Percentiles rank a stretch among this genome's conserved stretches.
Evolutionary conservation across 768 basidiomycete species (phyloP).

Genomic region (Kwoniella heveanensis): DNA sequence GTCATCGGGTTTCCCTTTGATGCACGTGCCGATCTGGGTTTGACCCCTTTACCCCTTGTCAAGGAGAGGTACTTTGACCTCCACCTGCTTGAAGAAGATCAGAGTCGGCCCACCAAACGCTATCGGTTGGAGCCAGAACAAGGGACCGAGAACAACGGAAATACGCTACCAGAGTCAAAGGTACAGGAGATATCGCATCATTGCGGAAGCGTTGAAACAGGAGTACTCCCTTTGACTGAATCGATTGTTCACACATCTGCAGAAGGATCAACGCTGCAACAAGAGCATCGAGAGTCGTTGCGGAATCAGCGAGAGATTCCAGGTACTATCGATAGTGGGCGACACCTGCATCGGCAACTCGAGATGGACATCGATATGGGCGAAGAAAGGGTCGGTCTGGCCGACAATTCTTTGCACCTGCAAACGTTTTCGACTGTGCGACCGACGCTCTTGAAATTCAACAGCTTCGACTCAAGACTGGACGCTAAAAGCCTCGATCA

Average conservation of each 20-base stretch:
- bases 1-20: not conserved
- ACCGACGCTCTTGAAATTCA: constrained; percentile 10
- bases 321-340: not conserved
- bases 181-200: not conserved
- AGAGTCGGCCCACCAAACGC: not conserved
- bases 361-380: constrained; percentile 15
- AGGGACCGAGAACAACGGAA: constrained; percentile 1
- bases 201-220: not conserved
- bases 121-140: not conserved
- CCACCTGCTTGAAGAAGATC: too few relatives aligned
- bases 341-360: not conserved
- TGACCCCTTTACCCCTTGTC: not conserved
- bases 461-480: not conserved
- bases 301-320: not conserved
- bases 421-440: constrained; percentile 1
- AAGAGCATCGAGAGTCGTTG: not conserved
- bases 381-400: not conserved
- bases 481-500: not conserved
- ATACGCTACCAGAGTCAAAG: not conserved
- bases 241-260: not conserved
- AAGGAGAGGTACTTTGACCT: not conserved
- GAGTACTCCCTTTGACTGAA: not conserved
- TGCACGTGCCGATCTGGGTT: not conserved
- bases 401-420: not conserved
- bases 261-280: not conserved